Conservation (phyloP, 2,329 filamentous ascomycete genomes). For the Botryotinia convoluta region DNA sequence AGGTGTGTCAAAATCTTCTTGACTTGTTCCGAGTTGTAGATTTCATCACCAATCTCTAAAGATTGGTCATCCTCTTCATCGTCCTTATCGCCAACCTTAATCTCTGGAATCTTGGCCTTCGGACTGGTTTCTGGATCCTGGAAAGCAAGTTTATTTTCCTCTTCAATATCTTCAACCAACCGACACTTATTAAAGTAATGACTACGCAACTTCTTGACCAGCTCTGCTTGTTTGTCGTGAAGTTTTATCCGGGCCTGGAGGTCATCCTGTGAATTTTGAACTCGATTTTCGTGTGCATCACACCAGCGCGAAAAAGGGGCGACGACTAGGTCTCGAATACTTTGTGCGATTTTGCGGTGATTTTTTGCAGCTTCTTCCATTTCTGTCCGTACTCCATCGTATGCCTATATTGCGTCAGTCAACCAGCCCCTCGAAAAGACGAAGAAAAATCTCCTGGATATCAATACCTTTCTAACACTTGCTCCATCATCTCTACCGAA, state of each 20-base stretch:
- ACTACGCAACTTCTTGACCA: slow-evolving; percentile 88
- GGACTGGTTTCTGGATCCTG: slow-evolving; percentile 78
- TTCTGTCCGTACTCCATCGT: slow-evolving; percentile 86
- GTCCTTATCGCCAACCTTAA: slow-evolving; percentile 75
- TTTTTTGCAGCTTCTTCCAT: slow-evolving; percentile 88
- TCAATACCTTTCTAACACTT: slow-evolving; percentile 89
- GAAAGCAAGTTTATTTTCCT: slow-evolving; percentile 98
- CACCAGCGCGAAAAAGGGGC: slow-evolving; percentile 95
- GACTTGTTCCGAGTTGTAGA: slow-evolving; percentile 79
- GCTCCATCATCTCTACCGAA: slow-evolving; percentile 93
- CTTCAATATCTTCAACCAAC: slow-evolving; percentile 90
- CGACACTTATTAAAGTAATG: slow-evolving; percentile 99
- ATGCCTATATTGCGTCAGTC: slow-evolving; percentile 60
- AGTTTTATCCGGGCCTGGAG: slow-evolving; percentile 87
- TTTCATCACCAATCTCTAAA: slow-evolving; percentile 86
- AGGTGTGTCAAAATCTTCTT: slow-evolving; percentile 88
- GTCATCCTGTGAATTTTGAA: slow-evolving; percentile 93
- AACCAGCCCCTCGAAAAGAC: not conserved
- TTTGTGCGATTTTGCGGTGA: slow-evolving; percentile 94
- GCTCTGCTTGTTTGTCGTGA: slow-evolving; percentile 87
- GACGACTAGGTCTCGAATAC: slow-evolving; percentile 93
- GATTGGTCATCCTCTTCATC: slow-evolving; percentile 76
- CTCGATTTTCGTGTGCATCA: slow-evolving; percentile 85
- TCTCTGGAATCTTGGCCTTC: slow-evolving; percentile 68
- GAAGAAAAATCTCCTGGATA: not conserved